Conservation (phyloP, 805 yeast genomes). For the Hanseniaspora hatyaiensis region DNA sequence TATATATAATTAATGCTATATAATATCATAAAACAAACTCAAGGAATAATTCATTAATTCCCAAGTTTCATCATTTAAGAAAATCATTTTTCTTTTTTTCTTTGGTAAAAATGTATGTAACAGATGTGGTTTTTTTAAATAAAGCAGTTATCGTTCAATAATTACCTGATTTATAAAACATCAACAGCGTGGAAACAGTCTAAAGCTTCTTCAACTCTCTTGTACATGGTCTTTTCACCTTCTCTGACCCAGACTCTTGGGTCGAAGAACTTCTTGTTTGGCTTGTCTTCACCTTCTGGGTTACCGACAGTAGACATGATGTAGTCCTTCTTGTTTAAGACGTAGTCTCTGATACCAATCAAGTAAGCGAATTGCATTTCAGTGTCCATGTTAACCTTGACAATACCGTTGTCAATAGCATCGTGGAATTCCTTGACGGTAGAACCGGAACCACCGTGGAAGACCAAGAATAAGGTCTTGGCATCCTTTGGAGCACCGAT, state of each 20-base stretch:
- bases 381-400: constrained; percentile 97
- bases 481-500: constrained; percentile 36
- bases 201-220: constrained; percentile 75
- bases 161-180: constrained; percentile 9
- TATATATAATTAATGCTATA: too few relatives aligned
- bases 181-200: constrained; percentile 62
- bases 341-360: constrained; percentile 93
- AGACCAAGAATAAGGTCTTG: constrained; percentile 86
- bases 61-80: not conserved
- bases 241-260: constrained; percentile 99
- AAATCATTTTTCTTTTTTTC: too few relatives aligned
- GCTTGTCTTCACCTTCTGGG: constrained; percentile 98
- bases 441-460: constrained; percentile 99
- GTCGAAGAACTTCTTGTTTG: constrained; percentile 99
- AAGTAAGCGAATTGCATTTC: constrained; percentile 98
- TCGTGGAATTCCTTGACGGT: constrained; percentile 79
- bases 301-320: constrained; percentile 81
- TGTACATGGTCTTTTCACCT: constrained; percentile 97
- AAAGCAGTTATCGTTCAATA: too few relatives aligned
- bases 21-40: not conserved
- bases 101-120: too few relatives aligned
- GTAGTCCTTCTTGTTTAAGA: constrained; percentile 92
- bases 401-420: constrained; percentile 89
- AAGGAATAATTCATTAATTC: not conserved
- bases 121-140: too few relatives aligned